phyloP scores from a whole-genome alignment of 441 rosid species.

The Hura crepitans region DNA sequence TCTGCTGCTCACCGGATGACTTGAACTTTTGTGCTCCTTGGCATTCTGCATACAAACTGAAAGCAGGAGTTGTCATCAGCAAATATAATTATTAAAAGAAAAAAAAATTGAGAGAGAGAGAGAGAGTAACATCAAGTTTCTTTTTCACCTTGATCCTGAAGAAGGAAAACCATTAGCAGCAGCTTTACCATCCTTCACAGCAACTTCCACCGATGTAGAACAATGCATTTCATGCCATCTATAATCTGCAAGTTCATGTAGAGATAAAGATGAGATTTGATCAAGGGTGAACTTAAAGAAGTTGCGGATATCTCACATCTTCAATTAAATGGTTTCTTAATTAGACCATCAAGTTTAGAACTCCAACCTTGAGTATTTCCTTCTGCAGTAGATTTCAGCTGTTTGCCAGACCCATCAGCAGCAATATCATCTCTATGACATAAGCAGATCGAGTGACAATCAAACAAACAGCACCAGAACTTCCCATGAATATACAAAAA shows the following conservation, averaged over 20 bases:
- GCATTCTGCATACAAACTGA: slow-evolving; percentile 38
- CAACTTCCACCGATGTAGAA: slow-evolving; percentile 35
- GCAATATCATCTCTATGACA: slow-evolving; percentile 36
- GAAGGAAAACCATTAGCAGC: slow-evolving; percentile 47
- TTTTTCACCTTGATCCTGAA: slow-evolving; percentile 45
- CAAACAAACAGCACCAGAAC: slow-evolving; percentile 2
- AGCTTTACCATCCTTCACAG: slow-evolving; percentile 28
- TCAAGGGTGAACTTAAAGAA: neutral
- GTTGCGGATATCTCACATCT: neutral
- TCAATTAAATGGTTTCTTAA: neutral
- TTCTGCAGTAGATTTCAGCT: slow-evolving; percentile 21
- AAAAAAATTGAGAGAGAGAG: neutral
- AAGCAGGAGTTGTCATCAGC: slow-evolving; percentile 5
- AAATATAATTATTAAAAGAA: neutral
- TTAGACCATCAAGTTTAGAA: slow-evolving; percentile 1
- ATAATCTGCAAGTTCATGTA: slow-evolving; percentile 39
- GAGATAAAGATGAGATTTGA: slow-evolving; percentile 24
- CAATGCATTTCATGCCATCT: slow-evolving; percentile 25
- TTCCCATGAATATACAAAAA: neutral
- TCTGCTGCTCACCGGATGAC: slow-evolving; percentile 31
- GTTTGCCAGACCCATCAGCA: slow-evolving; percentile 28
- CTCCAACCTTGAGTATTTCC: slow-evolving; percentile 39
- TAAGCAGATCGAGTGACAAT: slow-evolving; percentile 14
- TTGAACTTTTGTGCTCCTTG: slow-evolving; percentile 33
- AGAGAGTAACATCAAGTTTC: too few relatives aligned